Evolutionary conservation across 2,329 filamentous ascomycete species (phyloP).

Genomic region (Ceratocystis eucalypticola): DNA sequence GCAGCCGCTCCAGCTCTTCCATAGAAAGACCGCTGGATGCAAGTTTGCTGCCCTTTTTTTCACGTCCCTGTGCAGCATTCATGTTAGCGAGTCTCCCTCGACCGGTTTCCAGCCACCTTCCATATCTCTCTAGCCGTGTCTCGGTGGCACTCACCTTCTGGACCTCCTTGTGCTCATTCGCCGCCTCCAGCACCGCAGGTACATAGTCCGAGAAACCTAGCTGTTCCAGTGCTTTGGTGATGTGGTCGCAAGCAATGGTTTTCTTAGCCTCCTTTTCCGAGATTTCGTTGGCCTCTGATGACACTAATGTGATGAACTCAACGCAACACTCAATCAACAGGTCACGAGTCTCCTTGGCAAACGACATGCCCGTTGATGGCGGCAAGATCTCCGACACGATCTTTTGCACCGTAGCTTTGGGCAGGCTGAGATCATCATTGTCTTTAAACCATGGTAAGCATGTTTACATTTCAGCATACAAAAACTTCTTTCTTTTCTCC

Average conservation of each 20-base stretch:
- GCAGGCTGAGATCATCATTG: constrained; percentile 50
- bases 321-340: constrained; percentile 96
- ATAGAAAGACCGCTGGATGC: constrained; percentile 85
- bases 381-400: constrained; percentile 92
- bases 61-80: constrained; percentile 63
- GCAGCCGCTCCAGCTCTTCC: constrained; percentile 76
- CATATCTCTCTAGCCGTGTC: background rate
- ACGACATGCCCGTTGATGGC: constrained; percentile 59
- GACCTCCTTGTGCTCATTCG: constrained; percentile 80
- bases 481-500: background rate
- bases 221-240: constrained; percentile 84
- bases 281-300: constrained; percentile 97
- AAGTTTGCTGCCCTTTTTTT: constrained; percentile 96
- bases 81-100: background rate
- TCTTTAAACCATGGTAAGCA: background rate
- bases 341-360: constrained; percentile 90
- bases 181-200: constrained; percentile 70
- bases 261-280: constrained; percentile 98
- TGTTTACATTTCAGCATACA: background rate
- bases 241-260: constrained; percentile 96
- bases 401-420: constrained; percentile 59
- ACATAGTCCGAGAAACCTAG: constrained; percentile 91
- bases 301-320: constrained; percentile 96
- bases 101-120: too few species aligned
- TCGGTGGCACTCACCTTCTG: constrained; percentile 55